Evolutionary conservation across 129 eudicot genomes (phyloP), one percentile per base, ranked within the genome.

Genomic region (Tagetes patula): DNA sequence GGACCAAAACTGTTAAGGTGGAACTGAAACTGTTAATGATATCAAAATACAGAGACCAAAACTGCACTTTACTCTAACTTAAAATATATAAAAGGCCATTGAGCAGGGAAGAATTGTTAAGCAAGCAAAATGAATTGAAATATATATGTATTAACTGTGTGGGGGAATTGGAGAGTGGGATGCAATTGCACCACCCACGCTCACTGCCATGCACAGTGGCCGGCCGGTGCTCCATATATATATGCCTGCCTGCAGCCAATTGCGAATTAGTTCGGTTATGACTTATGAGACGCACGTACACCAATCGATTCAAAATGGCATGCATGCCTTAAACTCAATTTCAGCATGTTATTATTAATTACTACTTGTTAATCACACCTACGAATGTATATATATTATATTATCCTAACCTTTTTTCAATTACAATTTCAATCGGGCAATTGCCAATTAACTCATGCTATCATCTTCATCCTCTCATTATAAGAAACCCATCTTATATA

Each of bases 101-200:
- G 7, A 56, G n/a, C 14, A 63, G 6, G n/a, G 46, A 50, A 59
- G 56, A 43, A 43, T 43, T 60, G 34, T 73, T 59, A 59, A 73
- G 59, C 70, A 61, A 69, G 62, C 8, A 13, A 62, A 61, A 37
- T 73, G 72, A 31, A 50, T 48, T 8, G 52, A 20, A 20, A 20
- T 20, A 20, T 20, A 20, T 20, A 20, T 49, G 63, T 27, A 69
- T 49, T 65, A 64, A 32, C 73, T 73, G 13, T 66, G 73, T 75
- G 79, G 52, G 38, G 62, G 65, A 49, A 69, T 53, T 7, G 79
- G 74, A 54, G 55, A 67, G 53, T 53, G 63, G 74, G 67, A 65
- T 45, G 72, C 79, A 75, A 30, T 32, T 53, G 64, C 45, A 76
- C 39, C 74, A 76, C 39, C 74, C 67, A 66, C 80, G 73, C 74